phyloP scores from a whole-genome alignment of 495 filamentous ascomycete genomes.

The Podospora bellae-mahoneyi region DNA sequence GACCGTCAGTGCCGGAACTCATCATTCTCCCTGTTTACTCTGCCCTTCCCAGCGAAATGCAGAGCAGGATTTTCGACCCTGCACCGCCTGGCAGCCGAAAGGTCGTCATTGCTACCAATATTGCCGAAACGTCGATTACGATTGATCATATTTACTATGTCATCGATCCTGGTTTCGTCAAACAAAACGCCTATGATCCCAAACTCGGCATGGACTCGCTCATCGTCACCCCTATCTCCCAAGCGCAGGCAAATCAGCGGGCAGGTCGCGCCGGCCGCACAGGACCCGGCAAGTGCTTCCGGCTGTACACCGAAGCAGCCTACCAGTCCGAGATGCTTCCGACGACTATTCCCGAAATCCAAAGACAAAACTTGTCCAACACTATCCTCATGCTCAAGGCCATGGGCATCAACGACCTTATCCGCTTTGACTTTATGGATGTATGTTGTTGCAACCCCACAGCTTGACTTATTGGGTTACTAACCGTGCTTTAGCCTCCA shows the following conservation, averaged over 20 bases:
- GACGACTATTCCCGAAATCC: constrained; percentile 93
- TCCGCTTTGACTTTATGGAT: constrained; percentile 99
- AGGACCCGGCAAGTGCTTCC: constrained; percentile 93
- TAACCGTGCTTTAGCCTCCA: constrained; percentile 47
- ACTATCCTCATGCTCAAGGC: constrained; percentile 99
- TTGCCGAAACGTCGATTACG: constrained; percentile 95
- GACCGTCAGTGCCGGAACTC: constrained; percentile 85
- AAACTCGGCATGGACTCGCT: constrained; percentile 97
- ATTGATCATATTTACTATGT: constrained; percentile 98
- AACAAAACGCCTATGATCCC: constrained; percentile 94
- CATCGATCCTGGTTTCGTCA: constrained; percentile 94
- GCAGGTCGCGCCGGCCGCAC: constrained; percentile 91
- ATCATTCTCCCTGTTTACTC: constrained; percentile 94
- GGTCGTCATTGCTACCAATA: constrained; percentile 97
- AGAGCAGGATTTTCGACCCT: constrained; percentile 90
- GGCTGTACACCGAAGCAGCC: constrained; percentile 92
- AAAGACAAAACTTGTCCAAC: constrained; percentile 87
- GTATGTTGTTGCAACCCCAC: constrained; percentile 29
- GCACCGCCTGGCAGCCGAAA: constrained; percentile 85
- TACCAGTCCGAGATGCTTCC: constrained; percentile 98
- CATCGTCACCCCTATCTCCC: constrained; percentile 91
- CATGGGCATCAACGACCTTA: constrained; percentile 97
- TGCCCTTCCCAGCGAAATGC: constrained; percentile 87
- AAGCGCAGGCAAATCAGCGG: constrained; percentile 94
- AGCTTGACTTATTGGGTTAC: not conserved